Evolutionary conservation across 1,284 basidiomycete genomes (phyloP), one percentile per base, ranked within the genome.

Genomic region (Ganoderma leucocontextum): DNA sequence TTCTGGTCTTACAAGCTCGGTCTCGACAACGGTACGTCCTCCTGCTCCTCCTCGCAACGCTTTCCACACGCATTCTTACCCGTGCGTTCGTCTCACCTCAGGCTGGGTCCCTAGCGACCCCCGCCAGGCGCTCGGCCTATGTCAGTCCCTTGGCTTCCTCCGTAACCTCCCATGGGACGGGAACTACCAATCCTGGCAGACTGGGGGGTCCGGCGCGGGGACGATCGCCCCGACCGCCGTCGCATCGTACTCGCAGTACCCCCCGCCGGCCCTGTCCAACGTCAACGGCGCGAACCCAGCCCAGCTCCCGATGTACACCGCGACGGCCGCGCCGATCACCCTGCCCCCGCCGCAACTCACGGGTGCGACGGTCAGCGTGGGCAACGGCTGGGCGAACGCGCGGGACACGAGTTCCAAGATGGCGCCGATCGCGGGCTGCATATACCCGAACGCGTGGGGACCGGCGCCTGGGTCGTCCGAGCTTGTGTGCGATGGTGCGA

Each of bases 71-170:
- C 57, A n/a, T 19, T 10, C 17, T n/a, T 19, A 33, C 36, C 29
- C 39, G 35, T 44, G 9, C 29, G 3, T 13, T 13, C 4, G 22
- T 42, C 25, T 10, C 60, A 15, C 17, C 15, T 13, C 29, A 75
- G 94, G 94, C 10, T 96, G 90, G 89, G 89, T 95, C 66, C 93
- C 94, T 7, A 81, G 79, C 4, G 92, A 96, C 78, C 94, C 95
- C 19, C 84, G 94, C 65, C 80, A 78, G 13, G 88, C 89, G 1
- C 69, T 84, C 29, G 94, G 95, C 8, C 84, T 81, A 19, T 96
- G 95, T 75, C 83, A 78, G 35, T 79, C 82, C 7, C 78, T 89
- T 44, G 83, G 87, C 25, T 84, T 86, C 8, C 53, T 64, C 7
- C 78, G 81, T 13, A 78, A 79, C n/a, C 77, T 80, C 52, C 74